A percentile compares a stretch with the other conserved stretches of the same genome.
These are phyloP conservation scores for Nadsonia starkeyi-henricii DNA, from an alignment of 1,139 yeast species.

Conservation along the genomic window DNA sequence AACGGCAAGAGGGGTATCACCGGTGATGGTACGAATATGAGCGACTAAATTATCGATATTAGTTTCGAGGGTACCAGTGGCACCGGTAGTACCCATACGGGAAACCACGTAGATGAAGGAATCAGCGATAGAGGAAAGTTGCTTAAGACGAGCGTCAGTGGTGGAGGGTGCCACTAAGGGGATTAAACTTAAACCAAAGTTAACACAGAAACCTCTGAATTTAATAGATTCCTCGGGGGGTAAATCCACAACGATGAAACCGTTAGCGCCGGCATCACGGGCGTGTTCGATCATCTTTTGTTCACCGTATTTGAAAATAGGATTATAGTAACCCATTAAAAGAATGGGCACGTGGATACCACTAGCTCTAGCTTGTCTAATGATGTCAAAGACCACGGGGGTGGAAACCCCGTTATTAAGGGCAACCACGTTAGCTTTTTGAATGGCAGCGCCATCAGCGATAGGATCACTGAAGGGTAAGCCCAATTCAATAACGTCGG, in stretches of 20 bases:
- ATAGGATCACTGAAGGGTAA: constrained; percentile 97
- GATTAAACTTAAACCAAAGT: constrained; percentile 63
- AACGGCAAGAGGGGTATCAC: constrained; percentile 76
- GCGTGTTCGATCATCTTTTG: constrained; percentile 64
- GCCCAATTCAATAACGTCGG: constrained; percentile 87
- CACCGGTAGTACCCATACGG: constrained; percentile 97
- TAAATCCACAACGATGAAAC: constrained; percentile 84
- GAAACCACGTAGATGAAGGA: constrained; percentile 93
- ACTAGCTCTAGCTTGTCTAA: constrained; percentile 55
- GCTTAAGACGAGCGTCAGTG: constrained; percentile 69
- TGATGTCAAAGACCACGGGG: constrained; percentile 50
- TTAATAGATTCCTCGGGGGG: constrained; percentile 96
- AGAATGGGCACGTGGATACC: constrained; percentile 85
- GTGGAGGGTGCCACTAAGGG: constrained; percentile 97
- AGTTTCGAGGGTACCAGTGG: constrained; percentile 46
- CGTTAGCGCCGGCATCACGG: constrained; percentile 82
- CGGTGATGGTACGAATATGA: constrained; percentile 62
- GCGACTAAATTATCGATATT: constrained; percentile 56
- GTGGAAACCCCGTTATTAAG: constrained; percentile 72
- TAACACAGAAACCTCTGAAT: constrained; percentile 60
- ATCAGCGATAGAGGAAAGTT: constrained; percentile 76
- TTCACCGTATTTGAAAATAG: constrained; percentile 83
- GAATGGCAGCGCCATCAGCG: constrained; percentile 97
- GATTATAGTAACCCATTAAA: constrained; percentile 96
- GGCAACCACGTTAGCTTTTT: constrained; percentile 61